Evolutionary conservation across 2,329 filamentous ascomycete genomes (phyloP).

Genomic region (Tetracladium maxilliforme): DNA sequence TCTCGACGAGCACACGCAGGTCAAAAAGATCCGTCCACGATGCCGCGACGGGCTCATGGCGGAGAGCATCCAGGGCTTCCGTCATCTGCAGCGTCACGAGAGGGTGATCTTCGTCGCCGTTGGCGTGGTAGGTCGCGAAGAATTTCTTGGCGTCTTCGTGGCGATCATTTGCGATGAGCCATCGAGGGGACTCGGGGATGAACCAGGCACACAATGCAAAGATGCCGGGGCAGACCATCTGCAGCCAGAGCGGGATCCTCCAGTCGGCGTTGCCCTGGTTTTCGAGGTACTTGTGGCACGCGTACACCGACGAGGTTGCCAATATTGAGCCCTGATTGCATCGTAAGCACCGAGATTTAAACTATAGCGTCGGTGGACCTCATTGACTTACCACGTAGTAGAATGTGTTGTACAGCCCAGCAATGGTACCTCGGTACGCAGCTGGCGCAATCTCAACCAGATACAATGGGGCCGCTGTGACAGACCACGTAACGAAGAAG

Average conservation of each 20-base stretch:
- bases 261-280: slow-evolving; percentile 19
- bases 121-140: slow-evolving; percentile 34
- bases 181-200: slow-evolving; percentile 38
- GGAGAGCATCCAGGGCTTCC: slow-evolving; percentile 27
- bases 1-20: slow-evolving; percentile 27
- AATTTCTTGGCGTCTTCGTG: slow-evolving; percentile 37
- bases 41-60: slow-evolving; percentile 16
- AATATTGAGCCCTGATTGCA: neutral
- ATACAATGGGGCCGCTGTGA: slow-evolving; percentile 41
- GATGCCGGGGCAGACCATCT: slow-evolving; percentile 20
- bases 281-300: no score
- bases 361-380: slow-evolving; percentile 19
- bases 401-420: slow-evolving; percentile 32
- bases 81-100: slow-evolving; percentile 31
- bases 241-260: slow-evolving; percentile 32
- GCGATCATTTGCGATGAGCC: slow-evolving; percentile 40
- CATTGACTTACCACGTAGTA: slow-evolving; percentile 28
- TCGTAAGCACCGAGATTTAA: no score
- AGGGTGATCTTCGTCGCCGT: slow-evolving; percentile 27
- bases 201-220: slow-evolving; percentile 16
- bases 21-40: slow-evolving; percentile 31
- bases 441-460: slow-evolving; percentile 46
- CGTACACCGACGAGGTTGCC: slow-evolving; percentile 9
- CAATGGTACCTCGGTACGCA: slow-evolving; percentile 39
- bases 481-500: slow-evolving; percentile 39